These are phyloP conservation scores for Fraxinus excelsior DNA, from an alignment of 257 asterid species.

Conservation along the genomic window DNA sequence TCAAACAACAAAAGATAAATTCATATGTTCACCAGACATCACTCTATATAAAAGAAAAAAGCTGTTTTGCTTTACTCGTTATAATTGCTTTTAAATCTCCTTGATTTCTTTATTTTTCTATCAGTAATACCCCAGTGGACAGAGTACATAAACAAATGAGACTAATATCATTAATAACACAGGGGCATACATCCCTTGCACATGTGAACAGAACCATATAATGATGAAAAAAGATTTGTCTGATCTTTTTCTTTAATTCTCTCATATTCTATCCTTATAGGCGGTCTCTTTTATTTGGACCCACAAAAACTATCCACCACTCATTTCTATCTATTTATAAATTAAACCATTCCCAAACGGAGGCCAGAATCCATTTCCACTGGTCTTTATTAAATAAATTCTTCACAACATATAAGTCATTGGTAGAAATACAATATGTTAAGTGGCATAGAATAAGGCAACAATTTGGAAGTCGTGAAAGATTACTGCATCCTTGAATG, in stretches of 20 bases:
- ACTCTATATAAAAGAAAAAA: too few relatives aligned
- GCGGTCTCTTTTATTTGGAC: neutral
- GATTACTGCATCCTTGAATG: neutral
- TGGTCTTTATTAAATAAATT: neutral
- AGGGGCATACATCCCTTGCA: neutral
- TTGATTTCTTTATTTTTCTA: too few relatives aligned
- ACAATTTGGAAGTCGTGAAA: too few relatives aligned
- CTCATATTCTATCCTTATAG: neutral
- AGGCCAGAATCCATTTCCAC: neutral
- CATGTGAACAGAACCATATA: neutral
- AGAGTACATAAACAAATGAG: neutral
- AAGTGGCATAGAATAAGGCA: neutral
- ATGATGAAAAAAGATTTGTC: neutral
- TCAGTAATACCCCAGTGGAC: too few relatives aligned
- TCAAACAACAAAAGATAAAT: neutral
- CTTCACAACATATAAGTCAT: neutral
- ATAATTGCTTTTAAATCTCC: too few relatives aligned
- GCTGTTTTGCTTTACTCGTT: too few relatives aligned
- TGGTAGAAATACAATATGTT: neutral
- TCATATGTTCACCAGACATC: neutral
- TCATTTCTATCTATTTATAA: too few relatives aligned
- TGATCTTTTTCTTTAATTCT: neutral
- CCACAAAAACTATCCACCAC: too few relatives aligned
- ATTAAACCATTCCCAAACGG: too few relatives aligned
- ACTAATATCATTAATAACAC: neutral